These are phyloP conservation scores for Melampsora occidentalis DNA, from an alignment of 1,284 basidiomycete genomes.

Conservation along the genomic window DNA sequence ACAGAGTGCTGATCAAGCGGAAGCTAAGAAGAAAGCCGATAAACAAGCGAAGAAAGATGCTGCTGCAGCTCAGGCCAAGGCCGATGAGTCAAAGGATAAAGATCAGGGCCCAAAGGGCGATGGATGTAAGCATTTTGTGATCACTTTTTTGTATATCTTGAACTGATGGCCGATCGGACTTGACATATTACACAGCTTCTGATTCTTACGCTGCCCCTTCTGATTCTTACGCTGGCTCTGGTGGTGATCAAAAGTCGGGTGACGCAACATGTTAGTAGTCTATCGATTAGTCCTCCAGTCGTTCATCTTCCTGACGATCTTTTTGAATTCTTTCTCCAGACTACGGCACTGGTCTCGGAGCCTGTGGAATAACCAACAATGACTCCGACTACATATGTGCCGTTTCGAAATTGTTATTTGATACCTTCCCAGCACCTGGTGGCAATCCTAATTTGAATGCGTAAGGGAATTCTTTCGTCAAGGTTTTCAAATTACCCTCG, in stretches of 20 bases:
- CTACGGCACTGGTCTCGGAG: slow-evolving; percentile 64
- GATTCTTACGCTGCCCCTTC: neutral
- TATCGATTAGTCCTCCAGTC: neutral
- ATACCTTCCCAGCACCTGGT: slow-evolving; percentile 58
- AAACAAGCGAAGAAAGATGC: slow-evolving; percentile 35
- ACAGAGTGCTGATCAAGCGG: slow-evolving; percentile 45
- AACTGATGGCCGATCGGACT: too few relatives aligned
- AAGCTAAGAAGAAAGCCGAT: slow-evolving; percentile 38
- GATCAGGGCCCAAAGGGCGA: neutral
- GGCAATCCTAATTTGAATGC: slow-evolving; percentile 66
- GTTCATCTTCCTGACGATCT: neutral
- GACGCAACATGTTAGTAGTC: slow-evolving; percentile 1
- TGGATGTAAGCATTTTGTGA: neutral
- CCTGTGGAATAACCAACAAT: slow-evolving; percentile 65
- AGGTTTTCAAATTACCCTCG: too few relatives aligned
- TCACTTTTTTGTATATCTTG: neutral
- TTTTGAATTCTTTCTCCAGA: neutral
- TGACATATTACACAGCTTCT: too few relatives aligned
- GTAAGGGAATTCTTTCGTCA: neutral
- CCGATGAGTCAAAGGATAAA: slow-evolving; percentile 3
- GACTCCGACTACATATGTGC: slow-evolving; percentile 63
- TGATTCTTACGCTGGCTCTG: too few relatives aligned
- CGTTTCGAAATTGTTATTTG: slow-evolving; percentile 62
- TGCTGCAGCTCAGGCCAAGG: neutral
- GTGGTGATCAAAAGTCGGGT: neutral